A percentile compares a stretch with the other conserved stretches of the same genome.
Evolutionary conservation across 164 flowering plant species (phyloP).

Genomic region (Stephania japonica): DNA sequence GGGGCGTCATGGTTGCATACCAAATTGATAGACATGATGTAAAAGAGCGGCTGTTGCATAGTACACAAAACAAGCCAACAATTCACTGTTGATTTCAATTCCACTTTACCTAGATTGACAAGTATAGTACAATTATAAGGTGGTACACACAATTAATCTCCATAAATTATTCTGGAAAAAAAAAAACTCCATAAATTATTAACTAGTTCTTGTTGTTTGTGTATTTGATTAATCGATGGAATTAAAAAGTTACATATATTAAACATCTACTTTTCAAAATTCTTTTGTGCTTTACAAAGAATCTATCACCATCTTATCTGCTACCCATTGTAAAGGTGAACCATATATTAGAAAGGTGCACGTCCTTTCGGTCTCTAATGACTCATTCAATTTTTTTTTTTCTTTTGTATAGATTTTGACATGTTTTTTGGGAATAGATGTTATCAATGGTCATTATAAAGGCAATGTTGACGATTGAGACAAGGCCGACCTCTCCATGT

Average conservation of each 20-base stretch:
- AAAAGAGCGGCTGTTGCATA: neutral
- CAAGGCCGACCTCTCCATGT: neutral
- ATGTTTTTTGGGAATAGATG: neutral
- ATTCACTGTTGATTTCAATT: neutral
- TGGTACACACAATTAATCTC: neutral
- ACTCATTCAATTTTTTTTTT: neutral
- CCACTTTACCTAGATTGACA: neutral
- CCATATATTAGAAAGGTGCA: neutral
- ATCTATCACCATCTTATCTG: neutral
- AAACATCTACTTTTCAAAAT: no score
- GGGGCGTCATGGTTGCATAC: no score
- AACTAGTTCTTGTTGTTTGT: neutral
- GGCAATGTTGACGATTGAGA: neutral
- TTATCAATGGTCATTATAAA: neutral
- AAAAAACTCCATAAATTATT: no score
- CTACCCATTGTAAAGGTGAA: neutral
- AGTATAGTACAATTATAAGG: neutral
- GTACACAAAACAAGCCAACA: neutral
- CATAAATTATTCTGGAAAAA: no score
- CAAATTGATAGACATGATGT: neutral
- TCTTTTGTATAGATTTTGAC: neutral
- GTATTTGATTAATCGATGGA: no score
- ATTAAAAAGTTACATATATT: no score
- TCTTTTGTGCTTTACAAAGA: neutral
- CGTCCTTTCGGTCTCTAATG: neutral